phyloP scores from a whole-genome alignment of 176 grass and related monocot genomes.

The Carex parvula region DNA sequence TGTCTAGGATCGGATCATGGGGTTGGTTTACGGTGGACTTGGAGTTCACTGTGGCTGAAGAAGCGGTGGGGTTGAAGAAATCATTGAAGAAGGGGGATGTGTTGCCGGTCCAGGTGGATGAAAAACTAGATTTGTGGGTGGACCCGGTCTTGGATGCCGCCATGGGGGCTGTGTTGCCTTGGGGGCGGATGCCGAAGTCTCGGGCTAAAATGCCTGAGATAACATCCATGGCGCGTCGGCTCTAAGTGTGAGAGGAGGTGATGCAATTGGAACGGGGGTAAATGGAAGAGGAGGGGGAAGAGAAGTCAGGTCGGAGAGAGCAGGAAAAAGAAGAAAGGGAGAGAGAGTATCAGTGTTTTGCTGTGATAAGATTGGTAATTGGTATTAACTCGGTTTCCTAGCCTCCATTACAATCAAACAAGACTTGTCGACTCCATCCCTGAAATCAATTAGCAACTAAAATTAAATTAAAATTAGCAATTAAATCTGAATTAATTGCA shows the following conservation, averaged over 20 bases:
- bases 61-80: conserved; percentile 28
- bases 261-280: background rate
- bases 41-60: conserved; percentile 30
- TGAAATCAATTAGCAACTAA: no score
- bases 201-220: conserved; percentile 69
- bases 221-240: conserved; percentile 48
- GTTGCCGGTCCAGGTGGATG: background rate
- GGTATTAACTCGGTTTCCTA: background rate
- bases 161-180: conserved; percentile 70
- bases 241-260: background rate
- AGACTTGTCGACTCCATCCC: background rate
- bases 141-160: conserved; percentile 35
- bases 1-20: no score
- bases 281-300: background rate
- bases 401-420: background rate
- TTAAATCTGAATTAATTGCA: no score
- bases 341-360: no score
- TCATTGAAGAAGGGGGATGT: conserved; percentile 41
- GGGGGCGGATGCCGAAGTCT: conserved; percentile 69
- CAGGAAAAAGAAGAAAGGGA: no score
- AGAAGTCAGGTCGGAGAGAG: background rate
- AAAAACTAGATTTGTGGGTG: conserved; percentile 44
- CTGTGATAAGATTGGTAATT: conserved; percentile 20
- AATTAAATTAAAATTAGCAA: no score
- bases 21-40: background rate